These are phyloP conservation scores for Pyrenula massariospora DNA, from an alignment of 495 filamentous ascomycete species.

Conservation along the genomic window DNA sequence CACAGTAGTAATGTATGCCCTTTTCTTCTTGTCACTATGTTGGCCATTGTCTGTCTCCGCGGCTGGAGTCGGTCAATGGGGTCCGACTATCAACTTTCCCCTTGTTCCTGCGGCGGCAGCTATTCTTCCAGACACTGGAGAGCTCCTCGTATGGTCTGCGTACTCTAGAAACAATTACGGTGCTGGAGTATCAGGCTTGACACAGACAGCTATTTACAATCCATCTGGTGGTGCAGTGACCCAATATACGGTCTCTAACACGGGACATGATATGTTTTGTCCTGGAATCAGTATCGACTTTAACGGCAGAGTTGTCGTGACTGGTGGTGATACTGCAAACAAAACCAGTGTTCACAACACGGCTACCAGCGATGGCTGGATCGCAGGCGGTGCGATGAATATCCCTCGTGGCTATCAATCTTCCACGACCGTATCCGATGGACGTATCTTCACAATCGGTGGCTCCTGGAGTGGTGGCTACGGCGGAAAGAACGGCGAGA, in stretches of 20 bases:
- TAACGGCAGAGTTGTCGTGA: slow-evolving; percentile 39
- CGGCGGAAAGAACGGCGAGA: slow-evolving; percentile 43
- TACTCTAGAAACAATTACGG: slow-evolving; percentile 23
- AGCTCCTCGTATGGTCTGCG: slow-evolving; percentile 32
- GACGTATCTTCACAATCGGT: slow-evolving; percentile 47
- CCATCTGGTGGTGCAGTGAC: slow-evolving; percentile 18
- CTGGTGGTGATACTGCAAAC: slow-evolving; percentile 32
- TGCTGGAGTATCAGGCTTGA: slow-evolving; percentile 14
- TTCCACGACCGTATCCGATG: slow-evolving; percentile 37
- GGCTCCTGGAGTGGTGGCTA: slow-evolving; percentile 40
- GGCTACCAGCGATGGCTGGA: slow-evolving; percentile 14
- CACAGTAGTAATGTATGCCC: no score
- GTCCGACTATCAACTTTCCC: slow-evolving; percentile 37
- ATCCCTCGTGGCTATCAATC: slow-evolving; percentile 47
- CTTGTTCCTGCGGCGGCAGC: slow-evolving; percentile 33
- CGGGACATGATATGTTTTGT: slow-evolving; percentile 51
- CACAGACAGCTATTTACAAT: slow-evolving; percentile 29
- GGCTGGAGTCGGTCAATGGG: slow-evolving; percentile 26
- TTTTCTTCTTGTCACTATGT: background rate
- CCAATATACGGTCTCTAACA: slow-evolving; percentile 29
- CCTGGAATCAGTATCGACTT: slow-evolving; percentile 41
- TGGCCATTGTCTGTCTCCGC: background rate
- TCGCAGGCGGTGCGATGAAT: slow-evolving; percentile 23
- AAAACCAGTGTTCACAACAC: slow-evolving; percentile 36
- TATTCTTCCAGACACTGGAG: slow-evolving; percentile 19